Base-by-base conservation (phyloP, 352 stramenopile genomes). In the Phytophthora pluvialis region DNA sequence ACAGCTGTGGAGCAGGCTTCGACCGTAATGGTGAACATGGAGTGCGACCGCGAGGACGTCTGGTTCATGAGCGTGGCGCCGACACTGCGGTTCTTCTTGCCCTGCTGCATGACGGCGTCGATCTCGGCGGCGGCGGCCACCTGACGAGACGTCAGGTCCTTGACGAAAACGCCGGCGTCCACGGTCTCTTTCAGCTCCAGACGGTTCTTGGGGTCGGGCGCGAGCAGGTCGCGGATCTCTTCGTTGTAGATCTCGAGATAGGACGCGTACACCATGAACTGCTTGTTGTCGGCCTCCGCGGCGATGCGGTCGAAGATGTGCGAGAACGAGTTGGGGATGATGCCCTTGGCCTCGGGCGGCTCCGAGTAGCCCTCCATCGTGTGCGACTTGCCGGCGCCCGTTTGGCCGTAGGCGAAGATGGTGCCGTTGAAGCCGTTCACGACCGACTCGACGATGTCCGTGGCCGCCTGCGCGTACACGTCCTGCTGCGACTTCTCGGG, bases 241-340 rank as follows among this genome's bases (percentile, higher is more conserved):
- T 99, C 97, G 71, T 98, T 98, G 78, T 99, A 99, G 61, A 99
- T 98, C 72, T 99, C 96, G 15, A 98, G 81, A 67, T 98, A 99
- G 3, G 87, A 98, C 15, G 95, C 91, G 52, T 95, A 85, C 7
- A 99, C 95, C 46, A 98, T 84, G 64, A 97, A 98, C 71, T 98
- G 94, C 44, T 96, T 91, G 47, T 62, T 69, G 48, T 86, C 81
- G 11, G 84, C 72, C 35, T 89, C 86, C 2, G 73, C 71, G 18
- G 82, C 77, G 48, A 99, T 95, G 51, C 93, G 85, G 55, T 98
- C 93, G 67, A 99, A 99, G 52, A 99, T 98, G 66, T 99, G 95
- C 57, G 97, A 89, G 68, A 98, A 98, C 1, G 83, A 94, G 70
- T 98, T 98, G n/a, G 96, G 96, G 63, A 99, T 98, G 64, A 99